phyloP scores from a whole-genome alignment of 2,329 filamentous ascomycete genomes.

The Paraphaeosphaeria sporulosa region DNA sequence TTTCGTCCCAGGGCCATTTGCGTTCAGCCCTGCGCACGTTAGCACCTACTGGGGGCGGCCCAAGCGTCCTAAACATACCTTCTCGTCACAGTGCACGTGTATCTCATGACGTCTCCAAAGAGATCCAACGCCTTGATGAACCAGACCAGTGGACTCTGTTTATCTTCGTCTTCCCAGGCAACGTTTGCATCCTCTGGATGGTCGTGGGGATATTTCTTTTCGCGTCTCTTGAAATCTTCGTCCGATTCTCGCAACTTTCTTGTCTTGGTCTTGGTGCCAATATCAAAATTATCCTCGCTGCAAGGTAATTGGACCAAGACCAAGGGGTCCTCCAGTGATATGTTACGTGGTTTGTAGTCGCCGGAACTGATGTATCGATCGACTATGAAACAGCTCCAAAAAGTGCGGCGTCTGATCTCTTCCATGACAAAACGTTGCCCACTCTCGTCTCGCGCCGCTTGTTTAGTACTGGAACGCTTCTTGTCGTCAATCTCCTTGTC shows the following conservation, averaged over 20 bases:
- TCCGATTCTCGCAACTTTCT: conserved; percentile 14
- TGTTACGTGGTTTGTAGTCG: conserved; percentile 66
- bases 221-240: conserved; percentile 1
- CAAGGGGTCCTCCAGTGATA: conserved; percentile 66
- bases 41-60: conserved; percentile 9
- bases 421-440: conserved; percentile 62
- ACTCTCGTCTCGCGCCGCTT: conserved; percentile 22
- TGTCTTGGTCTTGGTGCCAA: conserved; percentile 62
- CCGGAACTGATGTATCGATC: conserved; percentile 74
- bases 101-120: conserved; percentile 64
- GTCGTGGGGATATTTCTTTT: background rate
- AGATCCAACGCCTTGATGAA: conserved; percentile 63
- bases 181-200: conserved; percentile 19
- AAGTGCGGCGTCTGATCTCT: conserved; percentile 72
- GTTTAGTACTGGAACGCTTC: conserved; percentile 37
- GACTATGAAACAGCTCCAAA: conserved; percentile 78
- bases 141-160: conserved; percentile 57
- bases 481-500: conserved; percentile 32
- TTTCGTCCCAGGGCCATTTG: conserved; percentile 66
- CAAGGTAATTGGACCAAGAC: conserved; percentile 73
- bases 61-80: conserved; percentile 47
- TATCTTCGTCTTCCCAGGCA: conserved; percentile 59
- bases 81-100: conserved; percentile 65
- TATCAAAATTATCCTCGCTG: conserved; percentile 67
- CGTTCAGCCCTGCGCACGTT: conserved; percentile 47